A percentile compares a stretch with the other conserved stretches of the same genome.
Evolutionary conservation across 805 yeast genomes (phyloP).

Genomic region (Lipomyces oligophaga): DNA sequence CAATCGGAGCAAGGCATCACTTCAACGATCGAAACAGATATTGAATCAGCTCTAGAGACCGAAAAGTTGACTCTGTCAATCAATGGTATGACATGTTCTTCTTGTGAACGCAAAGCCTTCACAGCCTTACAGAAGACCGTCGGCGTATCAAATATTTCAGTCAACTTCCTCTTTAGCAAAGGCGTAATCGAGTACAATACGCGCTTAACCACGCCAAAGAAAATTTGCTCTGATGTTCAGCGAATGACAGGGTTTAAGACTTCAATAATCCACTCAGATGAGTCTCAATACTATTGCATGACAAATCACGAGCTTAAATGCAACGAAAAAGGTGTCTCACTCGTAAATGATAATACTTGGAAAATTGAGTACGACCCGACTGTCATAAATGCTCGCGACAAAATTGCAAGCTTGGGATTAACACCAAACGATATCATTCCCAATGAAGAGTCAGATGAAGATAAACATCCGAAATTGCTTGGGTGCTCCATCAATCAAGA

Average conservation of each 20-base stretch:
- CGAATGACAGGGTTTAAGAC: constrained; percentile 17
- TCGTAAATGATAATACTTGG: neutral
- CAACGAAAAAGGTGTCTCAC: constrained; percentile 2
- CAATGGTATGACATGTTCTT: constrained; percentile 21
- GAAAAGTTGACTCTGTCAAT: constrained; percentile 14
- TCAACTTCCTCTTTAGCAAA: constrained; percentile 7
- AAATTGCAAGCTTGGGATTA: constrained; percentile 5
- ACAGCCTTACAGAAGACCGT: constrained; percentile 1
- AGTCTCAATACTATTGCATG: constrained; percentile 7
- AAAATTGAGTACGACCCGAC: constrained; percentile 9
- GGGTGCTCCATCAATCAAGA: constrained; percentile 1
- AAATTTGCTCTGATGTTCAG: constrained; percentile 11
- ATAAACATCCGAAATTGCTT: neutral
- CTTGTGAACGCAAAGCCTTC: constrained; percentile 15
- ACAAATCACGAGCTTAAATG: neutral
- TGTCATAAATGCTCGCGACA: constrained; percentile 3
- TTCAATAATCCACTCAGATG: constrained; percentile 5
- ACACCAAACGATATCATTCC: constrained; percentile 11
- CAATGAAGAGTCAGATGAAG: neutral
- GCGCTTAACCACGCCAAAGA: constrained; percentile 1
- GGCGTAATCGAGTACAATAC: constrained; percentile 9
- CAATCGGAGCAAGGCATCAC: neutral
- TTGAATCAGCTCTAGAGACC: constrained; percentile 1
- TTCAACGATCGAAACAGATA: neutral
- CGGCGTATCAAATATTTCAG: constrained; percentile 9